Base-by-base conservation (phyloP, 2,329 filamentous ascomycete species). In the Aspergillus puulaauensis region DNA sequence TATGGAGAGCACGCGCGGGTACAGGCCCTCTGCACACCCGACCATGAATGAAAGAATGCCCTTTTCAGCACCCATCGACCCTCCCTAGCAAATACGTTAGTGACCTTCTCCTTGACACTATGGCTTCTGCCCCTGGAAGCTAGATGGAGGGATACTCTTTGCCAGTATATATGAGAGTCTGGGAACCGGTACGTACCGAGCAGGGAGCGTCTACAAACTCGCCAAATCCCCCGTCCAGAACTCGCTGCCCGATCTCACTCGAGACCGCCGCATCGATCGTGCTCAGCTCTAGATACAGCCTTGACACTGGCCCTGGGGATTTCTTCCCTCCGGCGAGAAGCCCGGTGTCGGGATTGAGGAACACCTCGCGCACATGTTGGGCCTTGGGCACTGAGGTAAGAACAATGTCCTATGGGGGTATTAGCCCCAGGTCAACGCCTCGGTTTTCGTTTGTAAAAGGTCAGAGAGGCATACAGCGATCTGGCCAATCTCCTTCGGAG, bases 361-460 rank as follows among this genome's bases (percentile, higher is more conserved):
- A 41, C 2, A 41, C 39, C 15, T 41, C 39, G 14, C 19, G 19
- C 19, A 15, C 39, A 41, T n/a, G 15, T 17, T 41, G 19, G 19
- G 19, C 19, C 19, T 21, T 21, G 19, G 19, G 19, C 19, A 21
- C 19, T 21, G 19, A 21, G 1, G 19, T 21, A 21, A 21, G 19
- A 21, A 21, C 19, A 21, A 21, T 3, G 1, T 21, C 19, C 19
- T 21, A 21, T 21, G 1, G 19, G 19, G 19, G 19, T 21, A 3
- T 21, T 21, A 21, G 19, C 19, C 3, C 19, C 3, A 21, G 3
- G 19, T 3, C 19, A 21, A 21, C 19, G 19, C 19, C 19, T 21
- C 3, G 3, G 1, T 21, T 1, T 21, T 3, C 19, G 19, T 21
- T 21, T 1, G 19, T 1, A 21, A 21, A 21, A 1, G 3, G 19